phyloP scores from a whole-genome alignment of 345 rosid species.

The Rhodomyrtus tomentosa region DNA sequence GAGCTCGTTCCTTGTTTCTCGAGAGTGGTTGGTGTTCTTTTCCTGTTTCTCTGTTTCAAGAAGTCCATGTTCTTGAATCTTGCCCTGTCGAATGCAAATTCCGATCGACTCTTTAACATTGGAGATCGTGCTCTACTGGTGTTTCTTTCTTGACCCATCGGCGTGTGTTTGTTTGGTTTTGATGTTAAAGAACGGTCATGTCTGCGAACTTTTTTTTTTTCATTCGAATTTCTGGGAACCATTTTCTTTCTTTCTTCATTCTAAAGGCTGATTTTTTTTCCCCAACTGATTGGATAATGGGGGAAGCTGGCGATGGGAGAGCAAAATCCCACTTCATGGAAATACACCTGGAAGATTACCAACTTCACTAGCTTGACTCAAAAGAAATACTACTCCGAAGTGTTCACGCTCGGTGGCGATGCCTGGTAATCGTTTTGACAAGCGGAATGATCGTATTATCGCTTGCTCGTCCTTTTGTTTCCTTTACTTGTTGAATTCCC shows the following conservation, averaged over 20 bases:
- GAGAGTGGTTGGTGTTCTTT: background rate
- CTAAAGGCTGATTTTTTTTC: background rate
- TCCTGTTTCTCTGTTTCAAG: background rate
- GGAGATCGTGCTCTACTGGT: background rate
- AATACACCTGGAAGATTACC: constrained; percentile 16
- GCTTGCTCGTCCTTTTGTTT: background rate
- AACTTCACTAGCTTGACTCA: constrained; percentile 3
- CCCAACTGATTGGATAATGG: background rate
- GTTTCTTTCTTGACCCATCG: background rate
- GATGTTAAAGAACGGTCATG: background rate
- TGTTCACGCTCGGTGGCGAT: constrained; percentile 1
- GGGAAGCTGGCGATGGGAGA: background rate
- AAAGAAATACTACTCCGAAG: constrained; percentile 6
- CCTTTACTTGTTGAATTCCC: background rate
- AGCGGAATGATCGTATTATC: background rate
- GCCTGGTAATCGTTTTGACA: constrained; percentile 5
- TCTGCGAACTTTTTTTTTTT: background rate
- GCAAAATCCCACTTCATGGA: background rate
- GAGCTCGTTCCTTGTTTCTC: background rate
- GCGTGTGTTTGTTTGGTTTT: background rate
- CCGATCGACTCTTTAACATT: background rate
- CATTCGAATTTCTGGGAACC: background rate
- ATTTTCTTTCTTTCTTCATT: background rate
- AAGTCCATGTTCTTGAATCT: background rate
- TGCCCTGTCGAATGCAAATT: background rate